Evolutionary conservation across 176 grass and related monocot species (phyloP), one percentile per base, ranked within the genome.

Genomic region (Lolium multiflorum): DNA sequence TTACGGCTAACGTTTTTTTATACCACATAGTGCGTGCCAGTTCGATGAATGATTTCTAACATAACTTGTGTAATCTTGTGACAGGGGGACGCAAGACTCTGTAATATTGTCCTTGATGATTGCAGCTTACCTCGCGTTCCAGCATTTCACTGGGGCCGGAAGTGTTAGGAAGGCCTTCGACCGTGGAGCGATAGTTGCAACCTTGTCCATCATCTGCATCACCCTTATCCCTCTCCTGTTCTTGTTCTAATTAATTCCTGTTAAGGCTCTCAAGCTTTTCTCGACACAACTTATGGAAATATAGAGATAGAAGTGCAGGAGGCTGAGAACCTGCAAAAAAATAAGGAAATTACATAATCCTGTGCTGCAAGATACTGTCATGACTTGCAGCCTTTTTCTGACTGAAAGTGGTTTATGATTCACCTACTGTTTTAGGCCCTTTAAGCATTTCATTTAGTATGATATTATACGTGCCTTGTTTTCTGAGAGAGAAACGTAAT

Each of bases 121-220:
- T 26, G 82, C 87, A 2, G 75, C 11, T 18, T 97, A 79, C 78
- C 81, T 97, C 55, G 82, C 91, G 25, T 84, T 90, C 78, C 92
- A 94, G 16, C 92, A 94, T 85, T 91, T 97, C 69, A 84, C 90
- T 4, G 80, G 88, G 35, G 54, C 62, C 0, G 90, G 89, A 77
- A 22, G 84, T 55, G 10, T 91, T 24, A 71, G 56, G 74, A 88
- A 9, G 78, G 95, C 90, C 28, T 94, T 92, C 5, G 81, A 87
- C 22, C 73, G 61, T 41, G 90, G 76, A 74, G 43, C 88, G 8
- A 79, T 94, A 55, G 9, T 91, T 13, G 63, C 95, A 74, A 94
- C 92, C 78, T 70, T 92, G 68, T 86, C 69, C 62, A 41, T 97
- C 73, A 51, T 94, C 55, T 84, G 44, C 75, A 83, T 86, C 41